A percentile compares a stretch with the other conserved stretches of the same genome.
These are phyloP conservation scores for Plasmodium chabaudi DNA, from an alignment of 169 alveolate genomes.

Conservation along the genomic window DNA sequence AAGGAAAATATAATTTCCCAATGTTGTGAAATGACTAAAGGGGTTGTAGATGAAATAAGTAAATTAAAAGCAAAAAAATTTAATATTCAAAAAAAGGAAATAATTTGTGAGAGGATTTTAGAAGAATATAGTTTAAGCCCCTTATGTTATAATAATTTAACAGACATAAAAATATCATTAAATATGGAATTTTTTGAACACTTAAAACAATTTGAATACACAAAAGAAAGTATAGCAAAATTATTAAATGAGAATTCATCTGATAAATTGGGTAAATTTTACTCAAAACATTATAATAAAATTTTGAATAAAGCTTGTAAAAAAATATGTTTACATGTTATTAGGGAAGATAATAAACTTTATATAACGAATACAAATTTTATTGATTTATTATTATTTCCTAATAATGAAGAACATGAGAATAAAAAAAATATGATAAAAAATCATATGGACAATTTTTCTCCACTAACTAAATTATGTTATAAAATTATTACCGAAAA, in stretches of 20 bases:
- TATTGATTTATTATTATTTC: constrained; percentile 30
- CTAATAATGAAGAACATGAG: constrained; percentile 32
- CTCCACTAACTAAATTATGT: constrained; percentile 66
- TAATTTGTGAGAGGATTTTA: constrained; percentile 42
- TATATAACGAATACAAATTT: constrained; percentile 14
- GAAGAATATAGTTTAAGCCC: constrained; percentile 70
- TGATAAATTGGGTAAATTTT: constrained; percentile 29
- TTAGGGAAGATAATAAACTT: constrained; percentile 30
- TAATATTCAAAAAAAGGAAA: constrained; percentile 55
- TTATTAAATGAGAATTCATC: constrained; percentile 68
- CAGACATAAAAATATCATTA: constrained; percentile 59
- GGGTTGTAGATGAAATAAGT: constrained; percentile 35
- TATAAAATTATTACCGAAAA: constrained; percentile 66
- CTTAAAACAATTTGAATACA: constrained; percentile 63
- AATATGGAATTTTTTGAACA: constrained; percentile 73
- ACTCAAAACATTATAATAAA: constrained; percentile 53
- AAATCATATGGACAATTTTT: constrained; percentile 22
- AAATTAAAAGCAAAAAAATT: constrained; percentile 45
- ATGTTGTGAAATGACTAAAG: constrained; percentile 45
- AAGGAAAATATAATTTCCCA: constrained; percentile 25
- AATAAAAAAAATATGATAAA: constrained; percentile 42
- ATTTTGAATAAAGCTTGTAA: constrained; percentile 50
- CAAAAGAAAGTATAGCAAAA: constrained; percentile 50
- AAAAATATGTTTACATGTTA: constrained; percentile 47
- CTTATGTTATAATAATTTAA: constrained; percentile 44